Evolutionary conservation across 75 land plant genomes (phyloP).

Genomic region (Sequoiadendron giganteum): DNA sequence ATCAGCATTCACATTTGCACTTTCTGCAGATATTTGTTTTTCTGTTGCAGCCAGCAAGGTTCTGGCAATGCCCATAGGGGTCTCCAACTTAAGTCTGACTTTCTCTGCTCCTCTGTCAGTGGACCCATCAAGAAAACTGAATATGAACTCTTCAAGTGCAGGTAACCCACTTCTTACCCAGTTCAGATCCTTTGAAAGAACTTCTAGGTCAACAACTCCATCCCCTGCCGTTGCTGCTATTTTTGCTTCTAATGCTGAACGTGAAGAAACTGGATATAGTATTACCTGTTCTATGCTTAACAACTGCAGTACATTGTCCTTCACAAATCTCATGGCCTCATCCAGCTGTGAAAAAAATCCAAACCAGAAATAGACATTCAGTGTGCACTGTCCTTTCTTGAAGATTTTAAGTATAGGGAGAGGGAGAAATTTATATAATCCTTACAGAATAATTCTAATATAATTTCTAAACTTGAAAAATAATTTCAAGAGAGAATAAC

Average conservation of each 20-base stretch:
- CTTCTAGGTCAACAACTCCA: conserved; percentile 21
- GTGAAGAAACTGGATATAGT: conserved; percentile 86
- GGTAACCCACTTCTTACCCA: conserved; percentile 54
- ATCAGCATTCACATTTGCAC: conserved; percentile 48
- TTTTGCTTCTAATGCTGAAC: conserved; percentile 78
- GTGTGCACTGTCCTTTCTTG: not conserved
- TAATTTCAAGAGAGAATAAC: not conserved
- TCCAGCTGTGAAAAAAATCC: conserved; percentile 2
- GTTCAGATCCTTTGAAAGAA: conserved; percentile 26
- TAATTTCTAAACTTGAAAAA: not conserved
- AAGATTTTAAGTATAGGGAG: conserved; percentile 6
- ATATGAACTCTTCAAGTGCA: conserved; percentile 76
- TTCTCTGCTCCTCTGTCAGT: conserved; percentile 75
- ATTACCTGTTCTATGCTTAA: conserved; percentile 63
- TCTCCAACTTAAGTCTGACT: conserved; percentile 76
- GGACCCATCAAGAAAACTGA: conserved; percentile 80
- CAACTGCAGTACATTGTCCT: conserved; percentile 63
- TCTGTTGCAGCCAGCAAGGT: conserved; percentile 65
- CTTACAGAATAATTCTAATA: not conserved
- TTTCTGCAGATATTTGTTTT: conserved; percentile 47
- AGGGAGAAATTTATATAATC: not conserved
- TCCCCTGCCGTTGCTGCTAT: conserved; percentile 33
- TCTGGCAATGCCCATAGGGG: conserved; percentile 80
- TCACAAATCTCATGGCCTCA: conserved; percentile 78
- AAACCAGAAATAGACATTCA: not conserved